phyloP scores from a whole-genome alignment of 2,329 filamentous ascomycete genomes.

The Aspergillus transmontanensis region DNA sequence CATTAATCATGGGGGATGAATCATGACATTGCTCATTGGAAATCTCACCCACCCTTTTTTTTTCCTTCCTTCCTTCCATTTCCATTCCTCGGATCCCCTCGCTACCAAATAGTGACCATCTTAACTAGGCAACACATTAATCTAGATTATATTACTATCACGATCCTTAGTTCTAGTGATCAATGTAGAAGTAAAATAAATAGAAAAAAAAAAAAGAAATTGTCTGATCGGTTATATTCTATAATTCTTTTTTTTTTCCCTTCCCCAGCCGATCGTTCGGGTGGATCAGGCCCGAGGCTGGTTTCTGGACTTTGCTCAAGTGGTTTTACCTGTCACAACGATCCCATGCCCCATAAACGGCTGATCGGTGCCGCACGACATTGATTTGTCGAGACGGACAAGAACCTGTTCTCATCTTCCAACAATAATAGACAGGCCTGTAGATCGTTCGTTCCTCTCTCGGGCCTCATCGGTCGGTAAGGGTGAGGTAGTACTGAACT shows the following conservation, averaged over 20 bases:
- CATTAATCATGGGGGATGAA: conserved; percentile 18
- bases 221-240: too few species aligned
- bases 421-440: conserved; percentile 11
- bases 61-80: not conserved
- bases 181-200: not conserved
- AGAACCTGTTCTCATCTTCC: conserved; percentile 31
- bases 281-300: conserved; percentile 9
- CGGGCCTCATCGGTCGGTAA: not conserved
- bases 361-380: conserved; percentile 37
- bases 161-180: too few species aligned
- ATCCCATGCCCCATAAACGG: conserved; percentile 40
- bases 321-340: conserved; percentile 36
- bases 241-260: too few species aligned
- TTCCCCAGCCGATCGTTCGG: conserved; percentile 17
- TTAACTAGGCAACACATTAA: not conserved
- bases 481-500: conserved; percentile 7
- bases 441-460: conserved; percentile 13
- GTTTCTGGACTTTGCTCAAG: conserved; percentile 1
- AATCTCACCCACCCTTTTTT: not conserved
- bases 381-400: conserved; percentile 18
- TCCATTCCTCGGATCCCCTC: not conserved
- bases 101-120: not conserved
- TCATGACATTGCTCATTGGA: not conserved
- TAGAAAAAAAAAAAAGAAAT: not conserved
- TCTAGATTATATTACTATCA: too few species aligned